A percentile compares a stretch with the other conserved stretches of the same genome.
Conservation (phyloP, 495 filamentous ascomycete species). For the Amphirosellinia nigrospora region DNA sequence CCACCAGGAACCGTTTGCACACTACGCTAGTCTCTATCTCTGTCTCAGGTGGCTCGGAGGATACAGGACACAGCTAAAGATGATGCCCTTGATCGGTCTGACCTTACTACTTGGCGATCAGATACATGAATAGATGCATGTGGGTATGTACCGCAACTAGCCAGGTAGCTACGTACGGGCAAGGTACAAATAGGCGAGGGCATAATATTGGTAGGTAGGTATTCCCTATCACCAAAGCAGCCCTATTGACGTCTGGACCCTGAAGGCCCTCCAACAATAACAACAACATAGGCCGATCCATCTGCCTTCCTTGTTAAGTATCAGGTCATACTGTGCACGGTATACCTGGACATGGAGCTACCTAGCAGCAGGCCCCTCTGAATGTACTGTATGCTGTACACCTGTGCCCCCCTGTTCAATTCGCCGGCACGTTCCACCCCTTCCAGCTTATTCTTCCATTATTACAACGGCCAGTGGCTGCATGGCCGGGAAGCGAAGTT, state of each 20-base stretch:
- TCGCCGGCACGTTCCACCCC: slow-evolving; percentile 22
- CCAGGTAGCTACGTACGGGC: no score
- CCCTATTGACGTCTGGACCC: slow-evolving; percentile 23
- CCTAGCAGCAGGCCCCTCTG: neutral
- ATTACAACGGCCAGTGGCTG: slow-evolving; percentile 24
- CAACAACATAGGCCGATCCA: slow-evolving; percentile 2
- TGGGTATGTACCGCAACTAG: slow-evolving; percentile 18
- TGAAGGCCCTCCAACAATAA: neutral
- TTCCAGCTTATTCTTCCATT: slow-evolving; percentile 19
- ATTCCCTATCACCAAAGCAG: slow-evolving; percentile 16
- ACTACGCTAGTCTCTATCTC: slow-evolving; percentile 21
- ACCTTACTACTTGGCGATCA: slow-evolving; percentile 26
- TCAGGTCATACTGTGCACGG: slow-evolving; percentile 19
- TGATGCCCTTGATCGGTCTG: slow-evolving; percentile 18
- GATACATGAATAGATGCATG: slow-evolving; percentile 21
- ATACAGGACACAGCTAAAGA: slow-evolving; percentile 20
- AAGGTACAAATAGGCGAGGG: slow-evolving; percentile 7
- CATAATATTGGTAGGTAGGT: slow-evolving; percentile 1
- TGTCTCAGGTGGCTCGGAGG: slow-evolving; percentile 26
- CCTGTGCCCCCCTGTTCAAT: slow-evolving; percentile 13
- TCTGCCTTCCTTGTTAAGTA: slow-evolving; percentile 16
- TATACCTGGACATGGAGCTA: slow-evolving; percentile 8
- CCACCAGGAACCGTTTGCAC: slow-evolving; percentile 24
- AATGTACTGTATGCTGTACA: neutral
- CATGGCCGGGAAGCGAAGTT: slow-evolving; percentile 24